Evolutionary conservation across 208 protist species (phyloP).

Genomic region (Tetramitus jugosus): DNA sequence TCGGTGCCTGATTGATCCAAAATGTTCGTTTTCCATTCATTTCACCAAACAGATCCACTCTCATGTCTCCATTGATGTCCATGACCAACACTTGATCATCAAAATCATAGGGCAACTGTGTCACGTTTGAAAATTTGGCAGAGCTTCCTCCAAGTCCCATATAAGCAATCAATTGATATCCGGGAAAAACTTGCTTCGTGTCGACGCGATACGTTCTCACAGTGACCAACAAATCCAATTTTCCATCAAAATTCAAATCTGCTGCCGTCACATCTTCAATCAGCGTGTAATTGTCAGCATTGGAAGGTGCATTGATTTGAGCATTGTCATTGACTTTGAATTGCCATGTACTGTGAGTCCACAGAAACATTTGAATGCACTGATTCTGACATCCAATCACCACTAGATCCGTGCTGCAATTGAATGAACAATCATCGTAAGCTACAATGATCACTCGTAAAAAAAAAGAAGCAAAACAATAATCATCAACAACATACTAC

Average conservation of each 20-base stretch:
- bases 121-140: no score
- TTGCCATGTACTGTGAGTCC: neutral
- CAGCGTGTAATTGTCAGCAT: no score
- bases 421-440: no score
- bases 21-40: neutral
- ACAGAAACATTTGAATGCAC: neutral
- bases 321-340: neutral
- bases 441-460: no score
- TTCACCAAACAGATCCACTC: neutral
- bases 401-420: no score
- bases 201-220: neutral
- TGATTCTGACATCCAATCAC: no score
- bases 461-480: no score
- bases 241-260: conserved; percentile 17
- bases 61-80: neutral
- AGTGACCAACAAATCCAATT: neutral
- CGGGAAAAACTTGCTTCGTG: neutral
- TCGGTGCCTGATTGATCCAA: neutral
- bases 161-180: neutral
- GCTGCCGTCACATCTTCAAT: neutral
- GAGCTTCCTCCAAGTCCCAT: no score
- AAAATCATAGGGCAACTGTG: neutral
- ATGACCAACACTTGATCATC: neutral
- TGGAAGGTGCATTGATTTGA: neutral
- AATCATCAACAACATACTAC: no score